These are phyloP conservation scores for Spiromastix sp. DNA, from an alignment of 2,329 filamentous ascomycete genomes.

Conservation along the genomic window DNA sequence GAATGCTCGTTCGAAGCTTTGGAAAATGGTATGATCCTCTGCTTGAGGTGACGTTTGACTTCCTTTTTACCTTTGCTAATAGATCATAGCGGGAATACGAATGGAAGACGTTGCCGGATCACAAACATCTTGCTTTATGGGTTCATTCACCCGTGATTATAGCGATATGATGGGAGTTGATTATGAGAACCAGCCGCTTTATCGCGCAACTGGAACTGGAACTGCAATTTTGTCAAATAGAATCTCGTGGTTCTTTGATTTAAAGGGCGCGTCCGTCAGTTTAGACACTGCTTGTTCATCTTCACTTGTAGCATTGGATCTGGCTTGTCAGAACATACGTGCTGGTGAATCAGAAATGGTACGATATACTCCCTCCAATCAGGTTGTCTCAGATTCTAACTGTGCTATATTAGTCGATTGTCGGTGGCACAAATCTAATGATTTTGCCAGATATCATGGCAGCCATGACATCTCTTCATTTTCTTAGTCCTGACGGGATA, in stretches of 20 bases:
- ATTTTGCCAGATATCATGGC: constrained; percentile 18
- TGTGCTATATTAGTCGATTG: constrained; percentile 19
- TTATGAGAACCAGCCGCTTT: constrained; percentile 13
- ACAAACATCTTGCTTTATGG: constrained; percentile 8
- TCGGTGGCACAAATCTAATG: constrained; percentile 17
- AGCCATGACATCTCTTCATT: constrained; percentile 15
- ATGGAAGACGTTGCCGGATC: constrained; percentile 10
- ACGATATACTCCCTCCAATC: too few species aligned
- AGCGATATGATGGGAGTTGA: constrained; percentile 16
- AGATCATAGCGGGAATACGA: constrained; percentile 11
- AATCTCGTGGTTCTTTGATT: constrained; percentile 21
- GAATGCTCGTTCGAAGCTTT: constrained; percentile 61
- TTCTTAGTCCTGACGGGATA: constrained; percentile 18
- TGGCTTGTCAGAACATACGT: constrained; percentile 18
- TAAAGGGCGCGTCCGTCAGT: constrained; percentile 19
- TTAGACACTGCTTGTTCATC: constrained; percentile 22
- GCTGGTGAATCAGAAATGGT: constrained; percentile 15
- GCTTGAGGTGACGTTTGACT: background rate
- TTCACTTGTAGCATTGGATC: constrained; percentile 17
- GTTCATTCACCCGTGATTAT: constrained; percentile 17
- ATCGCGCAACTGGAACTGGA: constrained; percentile 13
- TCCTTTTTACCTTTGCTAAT: background rate
- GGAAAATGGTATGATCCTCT: constrained; percentile 2
- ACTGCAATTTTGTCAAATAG: constrained; percentile 17
- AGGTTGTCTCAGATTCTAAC: too few species aligned